Conservation (phyloP, 148 eudicot species). For the Fagopyrum tataricum region DNA sequence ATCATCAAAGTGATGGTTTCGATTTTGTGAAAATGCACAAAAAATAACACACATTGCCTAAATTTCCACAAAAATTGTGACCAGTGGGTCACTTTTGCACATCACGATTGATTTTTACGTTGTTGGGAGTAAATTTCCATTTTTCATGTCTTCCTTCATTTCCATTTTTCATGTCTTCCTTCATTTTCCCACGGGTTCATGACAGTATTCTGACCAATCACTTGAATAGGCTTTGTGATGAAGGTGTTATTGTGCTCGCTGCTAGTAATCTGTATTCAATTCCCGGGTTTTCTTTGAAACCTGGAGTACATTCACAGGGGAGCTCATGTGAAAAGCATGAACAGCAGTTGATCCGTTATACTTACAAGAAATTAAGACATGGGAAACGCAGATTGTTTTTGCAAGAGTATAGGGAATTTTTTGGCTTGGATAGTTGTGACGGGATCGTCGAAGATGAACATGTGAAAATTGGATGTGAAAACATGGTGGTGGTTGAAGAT, state of each 20-base stretch:
- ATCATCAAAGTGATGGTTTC: neutral
- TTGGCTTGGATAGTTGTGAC: neutral
- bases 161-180: neutral
- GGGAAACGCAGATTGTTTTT: neutral
- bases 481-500: neutral
- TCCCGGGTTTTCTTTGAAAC: neutral
- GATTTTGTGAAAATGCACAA: neutral
- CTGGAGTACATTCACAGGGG: too few species aligned
- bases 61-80: too few species aligned
- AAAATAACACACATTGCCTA: neutral
- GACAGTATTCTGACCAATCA: conserved; percentile 33
- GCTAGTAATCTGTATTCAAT: neutral
- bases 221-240: conserved; percentile 40
- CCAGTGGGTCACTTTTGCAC: neutral
- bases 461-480: neutral
- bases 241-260: conserved; percentile 26
- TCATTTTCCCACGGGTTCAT: conserved; percentile 56
- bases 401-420: neutral
- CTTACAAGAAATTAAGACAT: neutral
- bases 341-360: too few species aligned
- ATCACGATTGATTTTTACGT: neutral
- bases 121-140: neutral
- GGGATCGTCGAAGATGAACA: neutral
- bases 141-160: neutral
- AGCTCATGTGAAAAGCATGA: too few species aligned